Conservation (phyloP, 1,284 basidiomycete genomes). For the Pseudozyma tsukubaensis region DNA sequence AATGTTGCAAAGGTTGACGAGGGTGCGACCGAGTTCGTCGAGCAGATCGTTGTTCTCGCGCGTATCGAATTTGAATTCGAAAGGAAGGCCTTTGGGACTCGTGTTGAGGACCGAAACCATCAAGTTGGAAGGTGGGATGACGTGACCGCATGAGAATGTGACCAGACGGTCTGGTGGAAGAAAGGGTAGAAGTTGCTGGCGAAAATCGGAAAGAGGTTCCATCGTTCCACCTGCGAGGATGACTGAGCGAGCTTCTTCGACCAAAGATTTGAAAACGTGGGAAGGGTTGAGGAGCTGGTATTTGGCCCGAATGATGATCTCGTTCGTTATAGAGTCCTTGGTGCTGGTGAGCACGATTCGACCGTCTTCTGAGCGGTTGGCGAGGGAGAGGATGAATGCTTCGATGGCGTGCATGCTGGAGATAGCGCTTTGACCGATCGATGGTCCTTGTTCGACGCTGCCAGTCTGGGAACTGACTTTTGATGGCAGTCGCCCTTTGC, state of each 20-base stretch:
- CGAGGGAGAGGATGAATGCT: conserved; percentile 83
- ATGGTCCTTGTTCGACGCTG: background rate
- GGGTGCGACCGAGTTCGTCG: conserved; percentile 83
- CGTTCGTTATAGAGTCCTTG: conserved; percentile 1
- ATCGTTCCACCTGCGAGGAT: conserved; percentile 95
- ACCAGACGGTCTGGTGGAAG: conserved; percentile 76
- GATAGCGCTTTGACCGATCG: conserved; percentile 69
- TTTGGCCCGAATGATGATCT: conserved; percentile 75
- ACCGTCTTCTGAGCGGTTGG: conserved; percentile 82
- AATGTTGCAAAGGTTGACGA: conserved; percentile 81
- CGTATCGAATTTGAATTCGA: conserved; percentile 86
- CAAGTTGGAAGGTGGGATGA: conserved; percentile 85
- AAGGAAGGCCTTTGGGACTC: conserved; percentile 80
- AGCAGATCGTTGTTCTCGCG: conserved; percentile 80
- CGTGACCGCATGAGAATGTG: conserved; percentile 90
- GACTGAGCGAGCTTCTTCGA: conserved; percentile 82
- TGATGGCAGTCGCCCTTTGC: background rate
- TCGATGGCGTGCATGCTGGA: conserved; percentile 87
- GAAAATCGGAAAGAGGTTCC: conserved; percentile 93
- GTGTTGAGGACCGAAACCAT: conserved; percentile 80
- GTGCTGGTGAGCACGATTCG: conserved; percentile 53
- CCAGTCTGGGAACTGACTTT: background rate
- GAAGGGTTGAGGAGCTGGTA: conserved; percentile 96
- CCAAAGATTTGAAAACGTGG: conserved; percentile 83
- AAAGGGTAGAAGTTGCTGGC: conserved; percentile 82